Evolutionary conservation across 768 basidiomycete genomes (phyloP).

Genomic region (Coprinellus aureogranulatus): DNA sequence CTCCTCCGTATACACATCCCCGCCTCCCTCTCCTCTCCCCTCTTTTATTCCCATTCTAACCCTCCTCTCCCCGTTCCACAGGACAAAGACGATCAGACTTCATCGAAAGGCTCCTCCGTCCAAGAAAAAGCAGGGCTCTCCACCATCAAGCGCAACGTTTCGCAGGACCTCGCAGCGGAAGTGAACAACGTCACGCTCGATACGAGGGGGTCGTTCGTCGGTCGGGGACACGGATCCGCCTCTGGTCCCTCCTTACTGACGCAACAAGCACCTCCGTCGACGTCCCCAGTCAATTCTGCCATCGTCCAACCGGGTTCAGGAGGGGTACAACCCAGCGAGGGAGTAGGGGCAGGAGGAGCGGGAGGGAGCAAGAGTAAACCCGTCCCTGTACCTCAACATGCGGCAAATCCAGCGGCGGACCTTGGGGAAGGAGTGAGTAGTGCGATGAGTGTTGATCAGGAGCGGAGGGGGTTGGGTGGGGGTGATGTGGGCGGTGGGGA

Average conservation of each 20-base stretch:
- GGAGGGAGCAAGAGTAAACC: background rate
- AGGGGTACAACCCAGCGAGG: too few relatives aligned
- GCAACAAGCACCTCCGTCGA: too few relatives aligned
- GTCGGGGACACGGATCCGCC: conserved; percentile 54
- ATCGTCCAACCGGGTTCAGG: too few relatives aligned
- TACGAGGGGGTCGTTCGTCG: conserved; percentile 27
- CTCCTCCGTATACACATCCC: too few relatives aligned
- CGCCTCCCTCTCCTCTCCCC: too few relatives aligned
- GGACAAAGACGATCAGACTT: too few relatives aligned
- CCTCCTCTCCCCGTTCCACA: too few relatives aligned
- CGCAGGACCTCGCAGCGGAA: conserved; percentile 34
- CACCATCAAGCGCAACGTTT: conserved; percentile 20
- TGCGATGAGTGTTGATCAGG: background rate
- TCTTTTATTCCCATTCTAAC: too few relatives aligned
- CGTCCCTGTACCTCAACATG: too few relatives aligned
- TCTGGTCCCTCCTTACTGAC: conserved; percentile 68
- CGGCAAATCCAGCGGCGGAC: too few relatives aligned
- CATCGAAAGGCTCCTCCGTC: background rate
- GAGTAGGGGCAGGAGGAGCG: background rate
- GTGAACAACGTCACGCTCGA: conserved; percentile 40
- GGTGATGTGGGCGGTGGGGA: too few relatives aligned
- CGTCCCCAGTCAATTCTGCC: too few relatives aligned
- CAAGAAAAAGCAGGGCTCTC: conserved; percentile 18
- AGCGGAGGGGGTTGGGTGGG: background rate
- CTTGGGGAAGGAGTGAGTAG: conserved; percentile 30